Percentiles rank a stretch among this genome's conserved stretches.
phyloP scores from a whole-genome alignment of 108 stramenopile genomes.

The Pelagomonas calceolata region DNA sequence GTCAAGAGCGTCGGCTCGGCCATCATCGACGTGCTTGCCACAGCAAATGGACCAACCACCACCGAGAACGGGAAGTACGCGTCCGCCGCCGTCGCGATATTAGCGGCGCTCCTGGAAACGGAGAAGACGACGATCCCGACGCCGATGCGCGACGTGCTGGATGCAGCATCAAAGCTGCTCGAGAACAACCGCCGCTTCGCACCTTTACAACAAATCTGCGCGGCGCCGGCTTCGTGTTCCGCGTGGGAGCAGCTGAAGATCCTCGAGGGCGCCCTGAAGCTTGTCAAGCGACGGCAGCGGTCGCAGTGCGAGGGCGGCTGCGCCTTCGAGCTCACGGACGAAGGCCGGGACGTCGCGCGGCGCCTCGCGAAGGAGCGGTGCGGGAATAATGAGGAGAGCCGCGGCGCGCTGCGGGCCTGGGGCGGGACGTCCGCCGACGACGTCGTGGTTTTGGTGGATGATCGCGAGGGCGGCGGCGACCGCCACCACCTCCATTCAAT shows the following conservation, averaged over 20 bases:
- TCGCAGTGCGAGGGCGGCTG: background rate
- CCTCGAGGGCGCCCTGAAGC: too few species aligned
- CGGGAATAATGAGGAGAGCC: too few species aligned
- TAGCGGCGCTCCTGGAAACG: background rate
- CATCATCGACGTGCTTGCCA: background rate
- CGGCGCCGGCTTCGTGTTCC: too few species aligned
- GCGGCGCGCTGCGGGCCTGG: too few species aligned
- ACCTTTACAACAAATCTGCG: too few species aligned
- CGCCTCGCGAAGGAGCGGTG: too few species aligned
- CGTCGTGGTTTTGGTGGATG: background rate
- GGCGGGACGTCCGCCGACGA: background rate
- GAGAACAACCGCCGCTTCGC: background rate
- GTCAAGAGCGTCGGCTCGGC: background rate
- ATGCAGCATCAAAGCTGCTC: background rate
- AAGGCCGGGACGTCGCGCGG: background rate
- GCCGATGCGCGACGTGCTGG: background rate
- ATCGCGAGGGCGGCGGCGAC: background rate
- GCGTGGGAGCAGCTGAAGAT: too few species aligned
- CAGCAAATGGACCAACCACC: background rate
- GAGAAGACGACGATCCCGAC: too few species aligned
- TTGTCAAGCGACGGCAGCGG: too few species aligned
- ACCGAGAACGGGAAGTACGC: background rate
- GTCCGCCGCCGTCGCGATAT: background rate
- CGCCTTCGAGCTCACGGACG: background rate
- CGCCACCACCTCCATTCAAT: background rate